A percentile compares a stretch with the other conserved stretches of the same genome.
Conservation (phyloP, 2,329 filamentous ascomycete species). For the Talaromyces sp. region DNA sequence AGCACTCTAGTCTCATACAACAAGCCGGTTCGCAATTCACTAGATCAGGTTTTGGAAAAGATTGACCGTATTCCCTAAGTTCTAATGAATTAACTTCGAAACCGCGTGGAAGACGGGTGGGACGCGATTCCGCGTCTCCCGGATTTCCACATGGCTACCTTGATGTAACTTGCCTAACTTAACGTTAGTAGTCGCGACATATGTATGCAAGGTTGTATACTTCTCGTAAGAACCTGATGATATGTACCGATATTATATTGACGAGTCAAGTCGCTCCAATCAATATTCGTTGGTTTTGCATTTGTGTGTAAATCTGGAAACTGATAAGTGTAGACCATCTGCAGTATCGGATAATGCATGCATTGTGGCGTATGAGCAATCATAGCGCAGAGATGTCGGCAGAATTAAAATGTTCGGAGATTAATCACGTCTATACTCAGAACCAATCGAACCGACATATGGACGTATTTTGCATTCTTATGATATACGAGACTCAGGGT, state of each 20-base stretch:
- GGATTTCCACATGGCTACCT: not conserved
- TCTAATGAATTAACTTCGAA: not conserved
- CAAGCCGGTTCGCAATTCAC: not conserved
- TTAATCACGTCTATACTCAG: not conserved
- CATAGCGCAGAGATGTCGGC: not conserved
- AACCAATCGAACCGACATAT: not conserved
- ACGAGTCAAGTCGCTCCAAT: not conserved
- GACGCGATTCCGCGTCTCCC: not conserved
- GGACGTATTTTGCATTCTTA: not conserved
- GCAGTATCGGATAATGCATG: not conserved
- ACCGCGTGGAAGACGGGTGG: not conserved
- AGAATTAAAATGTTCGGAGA: not conserved
- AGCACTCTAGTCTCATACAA: not conserved
- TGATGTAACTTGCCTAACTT: not conserved
- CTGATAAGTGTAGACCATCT: not conserved
- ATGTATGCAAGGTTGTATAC: not conserved
- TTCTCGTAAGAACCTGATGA: not conserved
- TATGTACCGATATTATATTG: not conserved
- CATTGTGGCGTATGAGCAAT: not conserved
- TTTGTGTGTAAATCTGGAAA: too few relatives aligned
- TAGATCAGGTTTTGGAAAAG: not conserved
- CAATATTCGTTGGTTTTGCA: not conserved
- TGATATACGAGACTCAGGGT: not conserved
- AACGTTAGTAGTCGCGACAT: not conserved
- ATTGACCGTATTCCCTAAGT: not conserved